Percentiles rank a stretch among this genome's conserved stretches.
Evolutionary conservation across 208 protist genomes (phyloP).

Genomic region (Leishmania gerbilli): DNA sequence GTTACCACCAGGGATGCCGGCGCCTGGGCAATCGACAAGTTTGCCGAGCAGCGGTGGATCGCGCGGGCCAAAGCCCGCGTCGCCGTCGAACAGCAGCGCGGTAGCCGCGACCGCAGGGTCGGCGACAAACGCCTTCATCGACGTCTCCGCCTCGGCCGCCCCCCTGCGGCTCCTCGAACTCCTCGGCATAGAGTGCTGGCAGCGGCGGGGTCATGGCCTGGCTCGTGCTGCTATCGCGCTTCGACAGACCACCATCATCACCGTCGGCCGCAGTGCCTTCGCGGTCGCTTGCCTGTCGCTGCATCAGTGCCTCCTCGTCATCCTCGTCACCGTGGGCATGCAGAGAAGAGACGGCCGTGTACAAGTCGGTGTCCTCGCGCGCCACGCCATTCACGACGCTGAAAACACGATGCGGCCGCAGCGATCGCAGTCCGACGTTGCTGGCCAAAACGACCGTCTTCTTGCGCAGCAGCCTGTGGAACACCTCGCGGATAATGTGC

Average conservation of each 20-base stretch:
- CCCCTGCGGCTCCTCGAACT: slow-evolving; percentile 53
- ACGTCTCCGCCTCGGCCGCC: slow-evolving; percentile 22
- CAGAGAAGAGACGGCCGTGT: slow-evolving; percentile 30
- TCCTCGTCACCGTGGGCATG: slow-evolving; percentile 22
- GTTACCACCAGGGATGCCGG: slow-evolving; percentile 1
- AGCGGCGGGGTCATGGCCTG: slow-evolving; percentile 16
- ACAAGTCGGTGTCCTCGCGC: slow-evolving; percentile 54
- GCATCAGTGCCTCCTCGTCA: slow-evolving; percentile 9
- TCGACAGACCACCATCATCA: neutral
- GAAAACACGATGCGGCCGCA: slow-evolving; percentile 67
- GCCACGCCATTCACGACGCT: slow-evolving; percentile 47
- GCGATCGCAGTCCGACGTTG: slow-evolving; percentile 49
- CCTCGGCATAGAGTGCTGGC: slow-evolving; percentile 51
- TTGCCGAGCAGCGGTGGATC: slow-evolving; percentile 9
- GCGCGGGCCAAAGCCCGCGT: slow-evolving; percentile 23
- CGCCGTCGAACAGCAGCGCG: slow-evolving; percentile 29
- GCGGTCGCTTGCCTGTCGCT: neutral
- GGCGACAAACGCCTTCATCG: slow-evolving; percentile 9
- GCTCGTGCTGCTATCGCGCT: slow-evolving; percentile 2
- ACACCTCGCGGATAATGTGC: slow-evolving; percentile 65
- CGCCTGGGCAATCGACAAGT: slow-evolving; percentile 17
- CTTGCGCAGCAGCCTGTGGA: slow-evolving; percentile 70
- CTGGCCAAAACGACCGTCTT: slow-evolving; percentile 83
- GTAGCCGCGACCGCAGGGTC: slow-evolving; percentile 26
- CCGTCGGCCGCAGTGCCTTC: slow-evolving; percentile 3